phyloP scores from a whole-genome alignment of 345 rosid genomes.

The Kernera saxatilis region DNA sequence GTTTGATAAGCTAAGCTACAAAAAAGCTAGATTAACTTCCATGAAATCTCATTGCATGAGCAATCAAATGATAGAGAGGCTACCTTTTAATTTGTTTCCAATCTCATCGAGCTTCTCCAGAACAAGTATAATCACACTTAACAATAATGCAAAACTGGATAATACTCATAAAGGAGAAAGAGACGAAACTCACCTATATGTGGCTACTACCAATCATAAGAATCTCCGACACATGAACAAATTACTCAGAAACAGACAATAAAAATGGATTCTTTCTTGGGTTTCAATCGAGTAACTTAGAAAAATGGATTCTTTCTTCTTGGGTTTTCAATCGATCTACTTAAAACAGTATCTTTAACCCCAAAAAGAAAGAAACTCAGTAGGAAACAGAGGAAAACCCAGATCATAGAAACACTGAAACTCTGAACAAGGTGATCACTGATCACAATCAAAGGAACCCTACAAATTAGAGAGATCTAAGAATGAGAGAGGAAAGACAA shows the following conservation, averaged over 20 bases:
- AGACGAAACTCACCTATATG: slow-evolving; percentile 12
- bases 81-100: background rate
- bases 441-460: background rate
- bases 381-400: slow-evolving; percentile 12
- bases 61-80: background rate
- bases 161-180: background rate
- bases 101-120: background rate
- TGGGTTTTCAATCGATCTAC: background rate
- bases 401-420: background rate
- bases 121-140: background rate
- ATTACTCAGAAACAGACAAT: background rate
- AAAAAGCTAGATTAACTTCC: background rate
- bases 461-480: slow-evolving; percentile 6
- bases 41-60: slow-evolving; percentile 10
- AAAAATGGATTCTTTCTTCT: background rate
- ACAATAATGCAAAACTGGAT: background rate
- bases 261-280: background rate
- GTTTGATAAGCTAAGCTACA: background rate
- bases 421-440: background rate
- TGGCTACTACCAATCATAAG: background rate
- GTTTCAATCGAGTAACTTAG: background rate
- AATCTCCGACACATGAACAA: slow-evolving; percentile 1
- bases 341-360: background rate
- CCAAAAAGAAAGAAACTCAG: background rate
- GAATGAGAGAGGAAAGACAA: background rate